Conservation (phyloP, 768 basidiomycete genomes). For the Lactifluus piperatus region DNA sequence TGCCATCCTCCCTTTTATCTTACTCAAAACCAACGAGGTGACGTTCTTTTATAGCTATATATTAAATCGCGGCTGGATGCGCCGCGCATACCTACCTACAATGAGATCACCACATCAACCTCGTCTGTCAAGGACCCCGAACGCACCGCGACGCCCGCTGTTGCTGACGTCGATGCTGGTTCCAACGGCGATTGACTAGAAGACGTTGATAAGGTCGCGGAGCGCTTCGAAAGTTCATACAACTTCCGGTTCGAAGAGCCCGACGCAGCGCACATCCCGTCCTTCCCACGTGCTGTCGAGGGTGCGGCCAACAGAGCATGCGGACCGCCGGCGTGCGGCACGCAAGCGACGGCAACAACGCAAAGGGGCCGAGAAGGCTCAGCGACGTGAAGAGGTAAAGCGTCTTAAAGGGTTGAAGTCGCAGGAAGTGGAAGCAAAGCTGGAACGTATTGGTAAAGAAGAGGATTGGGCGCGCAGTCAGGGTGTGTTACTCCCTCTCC, state of each 20-base stretch:
- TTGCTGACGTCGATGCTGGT: slow-evolving; percentile 19
- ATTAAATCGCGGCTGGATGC: slow-evolving; percentile 94
- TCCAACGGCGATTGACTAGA: slow-evolving; percentile 28
- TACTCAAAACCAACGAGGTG: neutral
- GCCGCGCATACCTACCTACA: slow-evolving; percentile 73
- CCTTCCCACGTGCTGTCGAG: slow-evolving; percentile 68
- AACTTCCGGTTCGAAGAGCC: slow-evolving; percentile 98
- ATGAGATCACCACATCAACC: slow-evolving; percentile 54
- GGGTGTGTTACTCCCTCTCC: slow-evolving; percentile 21
- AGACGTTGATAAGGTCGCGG: slow-evolving; percentile 81
- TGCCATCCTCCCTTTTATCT: neutral
- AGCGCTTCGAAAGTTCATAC: slow-evolving; percentile 91
- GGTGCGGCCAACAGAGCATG: slow-evolving; percentile 60
- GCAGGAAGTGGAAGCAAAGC: slow-evolving; percentile 67
- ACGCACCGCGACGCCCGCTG: slow-evolving; percentile 10
- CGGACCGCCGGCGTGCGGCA: slow-evolving; percentile 57
- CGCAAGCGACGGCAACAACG: slow-evolving; percentile 68
- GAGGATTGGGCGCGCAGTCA: slow-evolving; percentile 46
- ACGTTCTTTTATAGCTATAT: slow-evolving; percentile 60
- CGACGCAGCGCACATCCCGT: slow-evolving; percentile 51
- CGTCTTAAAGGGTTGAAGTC: slow-evolving; percentile 78
- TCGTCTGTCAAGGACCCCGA: slow-evolving; percentile 21
- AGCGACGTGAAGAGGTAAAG: slow-evolving; percentile 73
- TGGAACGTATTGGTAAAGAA: slow-evolving; percentile 64
- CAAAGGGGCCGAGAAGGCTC: slow-evolving; percentile 66